Conservation (phyloP, 257 asterid genomes). For the Solanum pimpinellifolium region DNA sequence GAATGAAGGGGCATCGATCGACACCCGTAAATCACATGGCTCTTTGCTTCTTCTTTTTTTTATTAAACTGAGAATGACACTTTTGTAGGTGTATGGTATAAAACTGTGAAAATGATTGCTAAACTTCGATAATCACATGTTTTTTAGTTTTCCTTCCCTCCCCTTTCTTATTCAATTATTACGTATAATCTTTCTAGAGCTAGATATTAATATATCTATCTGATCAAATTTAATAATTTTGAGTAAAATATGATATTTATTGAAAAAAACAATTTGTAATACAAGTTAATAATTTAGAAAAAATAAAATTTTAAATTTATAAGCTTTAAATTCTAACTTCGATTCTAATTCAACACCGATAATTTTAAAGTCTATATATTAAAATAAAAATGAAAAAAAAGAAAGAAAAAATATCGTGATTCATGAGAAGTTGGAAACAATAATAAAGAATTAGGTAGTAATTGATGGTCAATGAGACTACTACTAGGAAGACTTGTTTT, state of each 20-base stretch:
- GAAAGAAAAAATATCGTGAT: background rate
- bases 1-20: accelerated
- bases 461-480: background rate
- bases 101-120: background rate
- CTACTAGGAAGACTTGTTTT: background rate
- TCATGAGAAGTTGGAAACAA: background rate
- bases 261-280: accelerated
- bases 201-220: background rate
- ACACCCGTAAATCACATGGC: background rate
- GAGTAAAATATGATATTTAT: background rate
- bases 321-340: background rate
- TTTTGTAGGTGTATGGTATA: background rate
- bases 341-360: background rate
- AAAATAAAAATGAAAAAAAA: background rate
- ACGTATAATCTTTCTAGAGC: too few species aligned
- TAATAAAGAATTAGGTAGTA: background rate
- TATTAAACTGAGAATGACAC: background rate
- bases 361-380: background rate
- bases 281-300: background rate
- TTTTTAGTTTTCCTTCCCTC: background rate
- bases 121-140: background rate
- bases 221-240: background rate
- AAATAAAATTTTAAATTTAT: background rate
- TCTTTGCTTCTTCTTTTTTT: background rate
- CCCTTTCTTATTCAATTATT: background rate